Percentiles rank a stretch among this genome's conserved stretches.
Conservation (phyloP, 2,329 filamentous ascomycete genomes). For the Penicillium janthinellum region DNA sequence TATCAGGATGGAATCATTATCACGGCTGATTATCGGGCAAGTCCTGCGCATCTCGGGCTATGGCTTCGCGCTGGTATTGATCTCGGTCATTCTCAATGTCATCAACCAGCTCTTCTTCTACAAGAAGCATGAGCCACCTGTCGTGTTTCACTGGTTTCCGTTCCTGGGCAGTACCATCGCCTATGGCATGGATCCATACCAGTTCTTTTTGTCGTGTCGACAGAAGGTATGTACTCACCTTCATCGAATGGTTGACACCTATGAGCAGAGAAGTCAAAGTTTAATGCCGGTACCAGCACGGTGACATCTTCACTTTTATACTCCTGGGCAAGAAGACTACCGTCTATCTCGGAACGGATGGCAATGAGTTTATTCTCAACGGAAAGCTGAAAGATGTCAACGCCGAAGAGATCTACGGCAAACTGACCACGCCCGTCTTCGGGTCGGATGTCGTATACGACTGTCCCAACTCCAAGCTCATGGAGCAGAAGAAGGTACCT, state of each 20-base stretch:
- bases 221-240: conserved; percentile 62
- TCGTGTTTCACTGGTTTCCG: conserved; percentile 81
- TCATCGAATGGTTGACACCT: neutral
- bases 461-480: conserved; percentile 86
- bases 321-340: conserved; percentile 87
- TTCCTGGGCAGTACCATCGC: conserved; percentile 48
- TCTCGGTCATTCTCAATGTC: conserved; percentile 73
- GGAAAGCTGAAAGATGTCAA: conserved; percentile 88
- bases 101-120: conserved; percentile 72
- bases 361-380: conserved; percentile 92
- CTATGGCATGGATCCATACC: conserved; percentile 64
- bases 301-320: conserved; percentile 88
- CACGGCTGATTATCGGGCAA: conserved; percentile 17
- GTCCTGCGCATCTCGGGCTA: conserved; percentile 19
- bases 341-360: conserved; percentile 76
- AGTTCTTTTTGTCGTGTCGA: conserved; percentile 74
- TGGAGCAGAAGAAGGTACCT: conserved; percentile 88
- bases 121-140: conserved; percentile 74
- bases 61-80: conserved; percentile 46
- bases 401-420: conserved; percentile 86
- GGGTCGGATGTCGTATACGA: conserved; percentile 87
- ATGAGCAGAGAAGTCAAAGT: neutral
- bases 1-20: conserved; percentile 19
- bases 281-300: conserved; percentile 60
- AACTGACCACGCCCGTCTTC: conserved; percentile 71